Evolutionary conservation across 2,329 filamentous ascomycete genomes (phyloP).

Genomic region (Colletotrichum coccodes): DNA sequence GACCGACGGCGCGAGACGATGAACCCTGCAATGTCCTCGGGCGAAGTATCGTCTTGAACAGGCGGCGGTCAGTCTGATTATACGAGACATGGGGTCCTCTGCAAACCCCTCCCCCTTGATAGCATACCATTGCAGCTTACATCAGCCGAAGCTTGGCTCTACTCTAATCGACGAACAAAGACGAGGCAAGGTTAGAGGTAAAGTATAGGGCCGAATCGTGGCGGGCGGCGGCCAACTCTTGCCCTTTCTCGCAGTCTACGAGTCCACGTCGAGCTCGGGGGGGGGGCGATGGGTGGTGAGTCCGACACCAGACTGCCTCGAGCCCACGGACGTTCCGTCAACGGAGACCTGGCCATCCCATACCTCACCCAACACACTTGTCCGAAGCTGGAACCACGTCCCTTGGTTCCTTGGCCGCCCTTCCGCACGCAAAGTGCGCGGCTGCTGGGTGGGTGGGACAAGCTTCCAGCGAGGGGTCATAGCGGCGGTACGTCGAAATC

Average conservation of each 20-base stretch:
- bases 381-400: not conserved
- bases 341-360: not conserved
- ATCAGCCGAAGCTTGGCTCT: not conserved
- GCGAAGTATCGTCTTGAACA: too few relatives aligned
- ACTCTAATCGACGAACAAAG: not conserved
- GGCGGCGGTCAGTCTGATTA: too few relatives aligned
- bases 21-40: too few relatives aligned
- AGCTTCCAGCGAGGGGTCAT: not conserved
- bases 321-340: too few relatives aligned
- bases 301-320: not conserved
- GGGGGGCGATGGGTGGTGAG: not conserved
- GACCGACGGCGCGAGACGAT: not conserved
- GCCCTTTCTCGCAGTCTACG: not conserved
- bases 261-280: not conserved
- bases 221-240: too few relatives aligned
- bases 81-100: too few relatives aligned
- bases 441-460: not conserved
- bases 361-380: too few relatives aligned
- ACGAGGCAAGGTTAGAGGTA: too few relatives aligned
- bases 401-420: not conserved
- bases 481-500: not conserved
- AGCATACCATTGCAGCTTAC: too few relatives aligned
- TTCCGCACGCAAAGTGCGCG: not conserved
- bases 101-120: too few relatives aligned
- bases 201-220: not conserved